Evolutionary conservation across 371 early-diverging fungal species (phyloP).

Genomic region (Funneliformis caledonium): DNA sequence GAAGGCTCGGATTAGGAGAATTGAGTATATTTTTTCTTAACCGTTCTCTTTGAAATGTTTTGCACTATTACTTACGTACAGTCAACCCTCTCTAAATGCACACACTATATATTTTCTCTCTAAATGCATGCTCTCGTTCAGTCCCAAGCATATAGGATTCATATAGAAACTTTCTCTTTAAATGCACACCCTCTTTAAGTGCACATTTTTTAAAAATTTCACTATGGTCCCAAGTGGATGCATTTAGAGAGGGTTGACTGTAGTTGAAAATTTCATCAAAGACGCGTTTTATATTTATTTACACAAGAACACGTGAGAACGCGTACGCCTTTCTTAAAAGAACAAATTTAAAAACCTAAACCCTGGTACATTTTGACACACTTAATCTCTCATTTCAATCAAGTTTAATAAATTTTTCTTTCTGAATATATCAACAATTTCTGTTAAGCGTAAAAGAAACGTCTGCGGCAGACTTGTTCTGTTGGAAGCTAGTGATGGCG

Average conservation of each 20-base stretch:
- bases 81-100: too few species aligned
- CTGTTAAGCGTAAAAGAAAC: conserved; percentile 5
- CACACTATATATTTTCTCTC: too few species aligned
- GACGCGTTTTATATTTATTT: not conserved
- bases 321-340: not conserved
- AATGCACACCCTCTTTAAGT: too few species aligned
- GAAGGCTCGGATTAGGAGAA: not conserved
- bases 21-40: not conserved
- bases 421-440: not conserved
- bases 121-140: too few species aligned
- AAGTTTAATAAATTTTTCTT: not conserved
- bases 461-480: conserved; percentile 16
- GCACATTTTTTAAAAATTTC: too few species aligned
- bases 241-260: too few species aligned
- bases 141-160: too few species aligned
- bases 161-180: too few species aligned
- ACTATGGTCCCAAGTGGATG: too few species aligned
- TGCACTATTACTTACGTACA: not conserved
- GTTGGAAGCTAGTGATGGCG: conserved; percentile 16
- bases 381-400: not conserved
- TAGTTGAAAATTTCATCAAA: not conserved
- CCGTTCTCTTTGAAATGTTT: too few species aligned
- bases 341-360: too few species aligned
- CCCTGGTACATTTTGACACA: too few species aligned
- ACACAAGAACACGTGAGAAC: not conserved